phyloP scores from a whole-genome alignment of 345 rosid genomes.

The Brassica juncea region DNA sequence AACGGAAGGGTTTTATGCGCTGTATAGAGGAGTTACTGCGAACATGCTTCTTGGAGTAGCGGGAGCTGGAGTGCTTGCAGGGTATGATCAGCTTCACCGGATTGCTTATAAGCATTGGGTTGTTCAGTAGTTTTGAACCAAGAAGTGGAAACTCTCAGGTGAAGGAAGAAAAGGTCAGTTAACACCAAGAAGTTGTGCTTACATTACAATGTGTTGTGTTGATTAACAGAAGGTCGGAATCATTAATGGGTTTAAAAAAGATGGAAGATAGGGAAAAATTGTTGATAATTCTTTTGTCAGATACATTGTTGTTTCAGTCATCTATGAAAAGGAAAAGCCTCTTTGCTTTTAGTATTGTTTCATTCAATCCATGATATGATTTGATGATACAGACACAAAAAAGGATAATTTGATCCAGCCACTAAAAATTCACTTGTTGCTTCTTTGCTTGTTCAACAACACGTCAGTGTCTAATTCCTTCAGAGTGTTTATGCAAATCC shows the following conservation, averaged over 20 bases:
- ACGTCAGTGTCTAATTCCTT: too few species aligned
- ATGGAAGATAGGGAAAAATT: constrained; percentile 28
- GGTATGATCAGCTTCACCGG: constrained; percentile 83
- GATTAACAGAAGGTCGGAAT: constrained; percentile 23
- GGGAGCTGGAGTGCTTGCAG: constrained; percentile 94
- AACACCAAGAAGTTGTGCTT: constrained; percentile 15
- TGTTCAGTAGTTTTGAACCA: constrained; percentile 38
- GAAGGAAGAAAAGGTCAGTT: background rate
- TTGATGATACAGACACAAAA: constrained; percentile 23
- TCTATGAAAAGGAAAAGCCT: background rate
- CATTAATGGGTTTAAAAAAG: constrained; percentile 8
- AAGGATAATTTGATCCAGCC: too few species aligned
- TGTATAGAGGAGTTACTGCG: constrained; percentile 83
- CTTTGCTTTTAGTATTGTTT: background rate
- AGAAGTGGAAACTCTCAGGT: background rate
- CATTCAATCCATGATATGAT: background rate
- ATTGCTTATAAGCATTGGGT: constrained; percentile 54
- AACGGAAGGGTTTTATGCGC: constrained; percentile 66
- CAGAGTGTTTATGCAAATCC: too few species aligned
- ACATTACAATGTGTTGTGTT: constrained; percentile 21
- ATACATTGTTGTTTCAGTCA: constrained; percentile 27
- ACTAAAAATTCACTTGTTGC: too few species aligned
- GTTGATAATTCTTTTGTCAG: constrained; percentile 36
- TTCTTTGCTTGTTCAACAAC: too few species aligned
- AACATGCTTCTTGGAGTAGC: constrained; percentile 96